phyloP scores from a whole-genome alignment of 2,329 filamentous ascomycete genomes.

The Beauveria bassiana region DNA sequence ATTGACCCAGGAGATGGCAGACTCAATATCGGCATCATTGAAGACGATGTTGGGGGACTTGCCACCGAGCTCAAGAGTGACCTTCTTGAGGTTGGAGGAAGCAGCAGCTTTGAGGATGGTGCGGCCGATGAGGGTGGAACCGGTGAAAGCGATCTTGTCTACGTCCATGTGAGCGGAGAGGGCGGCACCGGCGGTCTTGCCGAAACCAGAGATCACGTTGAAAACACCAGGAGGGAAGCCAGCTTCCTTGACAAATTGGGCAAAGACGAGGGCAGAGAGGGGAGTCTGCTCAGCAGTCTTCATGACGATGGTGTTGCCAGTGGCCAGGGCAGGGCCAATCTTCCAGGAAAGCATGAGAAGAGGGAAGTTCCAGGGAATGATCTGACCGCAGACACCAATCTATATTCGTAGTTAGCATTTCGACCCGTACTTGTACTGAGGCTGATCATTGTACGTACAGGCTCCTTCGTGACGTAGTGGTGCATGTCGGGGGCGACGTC shows the following conservation, averaged over 20 bases:
- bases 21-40: conserved; percentile 63
- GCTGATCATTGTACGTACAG: conserved; percentile 36
- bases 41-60: conserved; percentile 73
- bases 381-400: conserved; percentile 67
- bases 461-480: conserved; percentile 73
- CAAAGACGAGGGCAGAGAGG: conserved; percentile 55
- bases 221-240: conserved; percentile 67
- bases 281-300: conserved; percentile 70
- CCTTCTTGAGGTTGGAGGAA: conserved; percentile 67
- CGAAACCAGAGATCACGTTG: conserved; percentile 67
- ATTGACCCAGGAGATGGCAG: conserved; percentile 67
- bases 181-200: conserved; percentile 65
- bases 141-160: conserved; percentile 73
- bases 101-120: conserved; percentile 70
- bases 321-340: conserved; percentile 61
- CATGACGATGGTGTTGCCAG: conserved; percentile 60
- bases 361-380: conserved; percentile 80
- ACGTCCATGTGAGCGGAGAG: conserved; percentile 65
- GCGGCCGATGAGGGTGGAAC: conserved; percentile 61
- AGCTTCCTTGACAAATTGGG: conserved; percentile 59
- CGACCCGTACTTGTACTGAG: conserved; percentile 42
- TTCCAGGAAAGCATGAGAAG: conserved; percentile 73
- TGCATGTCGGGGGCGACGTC: conserved; percentile 72
- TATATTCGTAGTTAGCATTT: not conserved
- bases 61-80: conserved; percentile 66